Evolutionary conservation across 306 rosid species (phyloP).

Genomic region (Pueraria montana): DNA sequence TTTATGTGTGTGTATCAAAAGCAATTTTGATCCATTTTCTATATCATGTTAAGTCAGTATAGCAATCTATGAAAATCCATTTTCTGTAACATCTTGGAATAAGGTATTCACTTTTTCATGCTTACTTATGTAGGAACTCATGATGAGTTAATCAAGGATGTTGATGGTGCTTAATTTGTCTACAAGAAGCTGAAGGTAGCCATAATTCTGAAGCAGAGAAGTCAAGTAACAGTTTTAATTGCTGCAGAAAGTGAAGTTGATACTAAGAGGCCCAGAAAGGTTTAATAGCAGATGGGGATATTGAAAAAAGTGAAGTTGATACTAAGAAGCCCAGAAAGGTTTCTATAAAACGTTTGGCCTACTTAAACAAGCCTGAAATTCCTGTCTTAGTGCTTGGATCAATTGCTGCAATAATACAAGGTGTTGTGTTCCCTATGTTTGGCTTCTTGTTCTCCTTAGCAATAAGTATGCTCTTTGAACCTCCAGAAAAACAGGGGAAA

Average conservation of each 20-base stretch:
- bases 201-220: constrained; percentile 41
- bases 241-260: no score
- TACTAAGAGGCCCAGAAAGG: no score
- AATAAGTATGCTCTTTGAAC: constrained; percentile 68
- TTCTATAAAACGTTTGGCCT: constrained; percentile 64
- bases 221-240: constrained; percentile 36
- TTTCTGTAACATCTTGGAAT: constrained; percentile 14
- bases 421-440: constrained; percentile 73
- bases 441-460: constrained; percentile 79
- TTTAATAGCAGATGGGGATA: not conserved
- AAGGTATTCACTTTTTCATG: constrained; percentile 33
- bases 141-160: constrained; percentile 63
- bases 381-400: constrained; percentile 71
- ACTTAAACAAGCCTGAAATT: constrained; percentile 78
- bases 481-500: constrained; percentile 59
- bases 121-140: constrained; percentile 69
- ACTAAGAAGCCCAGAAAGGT: constrained; percentile 41
- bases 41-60: not conserved
- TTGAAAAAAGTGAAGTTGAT: constrained; percentile 17
- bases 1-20: not conserved
- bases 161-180: constrained; percentile 80
- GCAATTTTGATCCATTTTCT: not conserved
- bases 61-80: not conserved
- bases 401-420: constrained; percentile 70
- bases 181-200: constrained; percentile 60